Conservation (phyloP, 441 rosid species). For the Populus tomentosa region DNA sequence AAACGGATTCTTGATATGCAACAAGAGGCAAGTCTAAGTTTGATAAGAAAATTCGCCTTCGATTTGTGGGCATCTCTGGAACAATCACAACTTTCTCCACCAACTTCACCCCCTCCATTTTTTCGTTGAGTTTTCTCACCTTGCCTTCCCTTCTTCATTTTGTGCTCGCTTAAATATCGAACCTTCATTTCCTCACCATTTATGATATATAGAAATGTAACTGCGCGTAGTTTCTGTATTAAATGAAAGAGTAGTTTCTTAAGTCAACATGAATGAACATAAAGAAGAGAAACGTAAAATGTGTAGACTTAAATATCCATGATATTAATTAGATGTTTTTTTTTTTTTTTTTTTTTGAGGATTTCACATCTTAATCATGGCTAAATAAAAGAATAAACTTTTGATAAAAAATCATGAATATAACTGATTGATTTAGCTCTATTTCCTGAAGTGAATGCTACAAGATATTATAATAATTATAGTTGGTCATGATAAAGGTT, state of each 20-base stretch:
- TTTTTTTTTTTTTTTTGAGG: too few relatives aligned
- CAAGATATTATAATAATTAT: too few relatives aligned
- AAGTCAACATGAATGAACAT: neutral
- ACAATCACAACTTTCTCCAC: slow-evolving; percentile 14
- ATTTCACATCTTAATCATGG: too few relatives aligned
- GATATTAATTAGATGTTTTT: too few relatives aligned
- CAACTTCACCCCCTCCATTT: slow-evolving; percentile 17
- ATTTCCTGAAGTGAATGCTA: too few relatives aligned
- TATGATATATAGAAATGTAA: neutral
- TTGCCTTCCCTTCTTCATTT: neutral
- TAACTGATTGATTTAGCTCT: too few relatives aligned
- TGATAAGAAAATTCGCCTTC: slow-evolving; percentile 17
- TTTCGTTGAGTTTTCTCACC: neutral
- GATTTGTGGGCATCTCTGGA: slow-evolving; percentile 11
- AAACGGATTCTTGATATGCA: slow-evolving; percentile 17
- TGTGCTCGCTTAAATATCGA: neutral
- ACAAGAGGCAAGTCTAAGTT: slow-evolving; percentile 19
- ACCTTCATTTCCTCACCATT: neutral
- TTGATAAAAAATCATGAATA: too few relatives aligned
- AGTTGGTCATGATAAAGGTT: too few relatives aligned
- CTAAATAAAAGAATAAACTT: too few relatives aligned
- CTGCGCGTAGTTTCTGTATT: neutral
- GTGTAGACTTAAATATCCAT: neutral
- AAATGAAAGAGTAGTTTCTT: neutral
- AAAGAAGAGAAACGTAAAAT: neutral